Conservation (phyloP, 2,329 filamentous ascomycete genomes). For the Talaromyces islandicus region DNA sequence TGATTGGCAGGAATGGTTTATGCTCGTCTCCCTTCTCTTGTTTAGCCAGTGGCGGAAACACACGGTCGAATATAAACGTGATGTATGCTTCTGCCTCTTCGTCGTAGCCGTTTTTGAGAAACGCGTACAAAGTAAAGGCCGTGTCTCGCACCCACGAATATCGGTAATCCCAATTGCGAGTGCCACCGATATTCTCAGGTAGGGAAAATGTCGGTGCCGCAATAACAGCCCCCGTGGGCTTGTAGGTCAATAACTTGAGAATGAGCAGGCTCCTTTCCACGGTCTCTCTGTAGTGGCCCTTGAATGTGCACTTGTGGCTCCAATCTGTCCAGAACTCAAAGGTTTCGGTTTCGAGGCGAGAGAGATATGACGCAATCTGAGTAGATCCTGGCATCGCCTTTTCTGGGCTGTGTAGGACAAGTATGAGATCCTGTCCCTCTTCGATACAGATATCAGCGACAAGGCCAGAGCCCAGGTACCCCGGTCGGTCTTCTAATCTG, state of each 20-base stretch:
- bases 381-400: conserved; percentile 51
- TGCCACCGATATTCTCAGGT: conserved; percentile 66
- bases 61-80: conserved; percentile 67
- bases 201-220: conserved; percentile 73
- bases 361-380: conserved; percentile 54
- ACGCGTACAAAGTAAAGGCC: conserved; percentile 70
- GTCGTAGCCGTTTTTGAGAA: conserved; percentile 68
- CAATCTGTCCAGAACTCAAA: conserved; percentile 68
- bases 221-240: conserved; percentile 71
- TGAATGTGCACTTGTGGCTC: conserved; percentile 65
- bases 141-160: conserved; percentile 74
- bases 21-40: conserved; percentile 53
- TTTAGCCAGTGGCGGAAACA: conserved; percentile 44
- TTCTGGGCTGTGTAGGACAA: conserved; percentile 60
- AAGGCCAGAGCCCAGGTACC: conserved; percentile 58
- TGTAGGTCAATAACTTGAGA: conserved; percentile 70
- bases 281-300: conserved; percentile 66
- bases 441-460: conserved; percentile 53
- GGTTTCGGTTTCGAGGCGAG: conserved; percentile 62
- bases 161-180: conserved; percentile 45
- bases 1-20: conserved; percentile 58
- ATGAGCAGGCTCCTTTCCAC: conserved; percentile 67
- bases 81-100: conserved; percentile 74
- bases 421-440: conserved; percentile 64
- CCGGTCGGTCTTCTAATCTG: conserved; percentile 45